These are phyloP conservation scores for Macadamia tetraphylla DNA, from an alignment of 164 flowering plant species.

Conservation along the genomic window DNA sequence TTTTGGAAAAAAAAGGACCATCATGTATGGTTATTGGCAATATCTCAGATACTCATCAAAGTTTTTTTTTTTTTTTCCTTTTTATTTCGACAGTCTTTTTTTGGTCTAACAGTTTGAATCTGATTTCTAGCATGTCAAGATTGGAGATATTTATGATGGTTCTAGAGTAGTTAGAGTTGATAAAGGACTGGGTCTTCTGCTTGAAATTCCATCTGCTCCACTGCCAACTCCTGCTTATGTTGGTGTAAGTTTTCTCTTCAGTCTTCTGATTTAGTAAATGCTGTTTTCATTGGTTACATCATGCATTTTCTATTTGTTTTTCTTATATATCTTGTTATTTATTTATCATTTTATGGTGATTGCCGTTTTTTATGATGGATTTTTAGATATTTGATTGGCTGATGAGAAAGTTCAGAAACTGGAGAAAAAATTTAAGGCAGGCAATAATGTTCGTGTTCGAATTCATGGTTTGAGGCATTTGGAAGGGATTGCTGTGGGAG, in stretches of 20 bases:
- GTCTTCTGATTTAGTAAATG: slow-evolving; percentile 1
- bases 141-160: slow-evolving; percentile 76
- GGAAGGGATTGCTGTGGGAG: slow-evolving; percentile 84
- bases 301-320: neutral
- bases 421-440: slow-evolving; percentile 73
- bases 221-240: slow-evolving; percentile 71
- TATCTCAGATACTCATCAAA: neutral
- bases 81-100: neutral
- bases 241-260: slow-evolving; percentile 42
- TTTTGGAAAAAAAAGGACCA: neutral
- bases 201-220: slow-evolving; percentile 75
- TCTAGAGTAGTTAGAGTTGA: slow-evolving; percentile 87
- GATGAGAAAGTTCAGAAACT: slow-evolving; percentile 56
- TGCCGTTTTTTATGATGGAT: neutral
- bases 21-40: neutral
- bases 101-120: slow-evolving; percentile 4
- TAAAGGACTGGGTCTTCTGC: slow-evolving; percentile 73
- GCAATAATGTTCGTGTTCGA: slow-evolving; percentile 65
- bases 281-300: neutral
- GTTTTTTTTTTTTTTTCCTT: neutral
- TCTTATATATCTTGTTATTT: neutral
- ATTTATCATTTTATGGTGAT: neutral
- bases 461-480: slow-evolving; percentile 71
- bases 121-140: slow-evolving; percentile 51
- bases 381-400: slow-evolving; percentile 62